These are phyloP conservation scores for Fusarium newnesense DNA, from an alignment of 2,329 filamentous ascomycete genomes.

Conservation along the genomic window DNA sequence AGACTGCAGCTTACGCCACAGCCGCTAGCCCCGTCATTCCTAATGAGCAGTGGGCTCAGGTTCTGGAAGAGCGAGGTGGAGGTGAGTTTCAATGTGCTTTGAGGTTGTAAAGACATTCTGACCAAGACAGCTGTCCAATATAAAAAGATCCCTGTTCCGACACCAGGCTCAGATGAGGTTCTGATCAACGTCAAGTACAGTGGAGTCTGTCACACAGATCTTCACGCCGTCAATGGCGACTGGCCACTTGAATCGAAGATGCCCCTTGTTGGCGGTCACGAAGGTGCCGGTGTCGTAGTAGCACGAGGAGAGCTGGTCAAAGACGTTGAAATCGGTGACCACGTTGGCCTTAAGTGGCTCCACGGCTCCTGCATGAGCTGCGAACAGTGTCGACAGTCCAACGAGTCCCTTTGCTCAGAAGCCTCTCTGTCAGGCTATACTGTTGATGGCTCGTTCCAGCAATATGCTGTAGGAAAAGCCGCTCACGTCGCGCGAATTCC, in stretches of 20 bases:
- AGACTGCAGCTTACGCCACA: slow-evolving; percentile 37
- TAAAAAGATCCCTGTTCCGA: slow-evolving; percentile 81
- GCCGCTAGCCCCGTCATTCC: slow-evolving; percentile 64
- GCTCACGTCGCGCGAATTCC: slow-evolving; percentile 82
- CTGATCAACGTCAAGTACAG: slow-evolving; percentile 88
- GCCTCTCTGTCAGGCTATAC: slow-evolving; percentile 85
- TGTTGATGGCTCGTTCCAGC: slow-evolving; percentile 89
- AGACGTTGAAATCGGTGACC: slow-evolving; percentile 81
- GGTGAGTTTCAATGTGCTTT: slow-evolving; percentile 50
- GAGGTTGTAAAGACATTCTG: not conserved
- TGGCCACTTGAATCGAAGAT: slow-evolving; percentile 84
- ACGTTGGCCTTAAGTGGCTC: slow-evolving; percentile 89
- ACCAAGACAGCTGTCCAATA: slow-evolving; percentile 64
- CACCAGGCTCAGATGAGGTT: slow-evolving; percentile 85
- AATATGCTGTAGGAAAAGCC: slow-evolving; percentile 86
- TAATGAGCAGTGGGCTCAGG: slow-evolving; percentile 86
- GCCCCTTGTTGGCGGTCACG: slow-evolving; percentile 81
- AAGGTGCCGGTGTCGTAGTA: slow-evolving; percentile 82
- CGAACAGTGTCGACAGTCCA: slow-evolving; percentile 79
- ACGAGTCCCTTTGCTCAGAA: slow-evolving; percentile 82
- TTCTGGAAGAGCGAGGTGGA: slow-evolving; percentile 80
- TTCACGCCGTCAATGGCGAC: slow-evolving; percentile 80
- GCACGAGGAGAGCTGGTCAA: slow-evolving; percentile 78
- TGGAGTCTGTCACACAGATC: slow-evolving; percentile 89
- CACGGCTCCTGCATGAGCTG: slow-evolving; percentile 85